These are phyloP conservation scores for Lachancea thermotolerans DNA, from an alignment of 805 yeast species.

Conservation along the genomic window DNA sequence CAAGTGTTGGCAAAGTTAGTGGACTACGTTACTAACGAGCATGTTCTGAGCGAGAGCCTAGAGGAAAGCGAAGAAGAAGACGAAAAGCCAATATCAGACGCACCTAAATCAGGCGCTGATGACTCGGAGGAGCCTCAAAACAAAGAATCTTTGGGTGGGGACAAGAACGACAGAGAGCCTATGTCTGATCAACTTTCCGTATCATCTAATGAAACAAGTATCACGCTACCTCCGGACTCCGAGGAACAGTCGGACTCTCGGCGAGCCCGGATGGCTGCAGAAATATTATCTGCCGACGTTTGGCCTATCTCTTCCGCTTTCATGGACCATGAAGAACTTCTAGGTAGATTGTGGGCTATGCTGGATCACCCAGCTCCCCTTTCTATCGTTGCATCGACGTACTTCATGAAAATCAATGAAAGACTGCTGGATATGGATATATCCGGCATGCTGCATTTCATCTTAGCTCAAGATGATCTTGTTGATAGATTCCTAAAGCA, in stretches of 20 bases:
- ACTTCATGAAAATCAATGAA: conserved; percentile 87
- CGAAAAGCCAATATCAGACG: not conserved
- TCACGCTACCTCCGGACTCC: conserved; percentile 29
- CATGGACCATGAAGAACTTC: conserved; percentile 60
- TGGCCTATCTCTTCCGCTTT: conserved; percentile 91
- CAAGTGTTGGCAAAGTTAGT: conserved; percentile 63
- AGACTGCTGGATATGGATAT: conserved; percentile 83
- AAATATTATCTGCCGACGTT: conserved; percentile 82
- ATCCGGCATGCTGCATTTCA: conserved; percentile 66
- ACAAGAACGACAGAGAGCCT: conserved; percentile 12
- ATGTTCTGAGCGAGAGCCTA: conserved; percentile 24
- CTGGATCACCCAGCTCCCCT: conserved; percentile 62
- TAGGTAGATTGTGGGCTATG: conserved; percentile 72
- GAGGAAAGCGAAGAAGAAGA: conserved; percentile 15
- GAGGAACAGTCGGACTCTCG: conserved; percentile 34
- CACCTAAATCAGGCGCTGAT: conserved; percentile 4
- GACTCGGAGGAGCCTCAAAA: conserved; percentile 14
- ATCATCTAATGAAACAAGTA: conserved; percentile 30
- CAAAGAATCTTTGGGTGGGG: conserved; percentile 12
- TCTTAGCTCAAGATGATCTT: conserved; percentile 58
- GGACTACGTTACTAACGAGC: conserved; percentile 49
- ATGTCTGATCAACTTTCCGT: conserved; percentile 20
- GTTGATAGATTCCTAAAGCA: conserved; percentile 79
- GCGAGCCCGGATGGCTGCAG: conserved; percentile 72
- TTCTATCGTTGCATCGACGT: conserved; percentile 72